Evolutionary conservation across 179 eudicot genomes (phyloP), one percentile per base, ranked within the genome.

Genomic region (Spinacia oleracea): DNA sequence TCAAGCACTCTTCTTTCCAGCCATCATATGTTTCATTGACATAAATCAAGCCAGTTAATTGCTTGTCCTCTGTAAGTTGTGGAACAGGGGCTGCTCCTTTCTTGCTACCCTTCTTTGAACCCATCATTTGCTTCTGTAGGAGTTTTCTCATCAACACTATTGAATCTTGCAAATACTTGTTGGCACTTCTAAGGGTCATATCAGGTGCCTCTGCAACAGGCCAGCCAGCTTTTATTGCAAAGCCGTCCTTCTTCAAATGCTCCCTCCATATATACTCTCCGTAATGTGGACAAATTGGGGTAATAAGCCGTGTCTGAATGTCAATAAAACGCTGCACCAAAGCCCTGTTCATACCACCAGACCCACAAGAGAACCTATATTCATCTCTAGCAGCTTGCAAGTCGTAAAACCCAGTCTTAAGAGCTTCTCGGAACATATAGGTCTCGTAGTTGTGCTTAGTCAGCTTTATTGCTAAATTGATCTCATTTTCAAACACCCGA

Each of bases 241-340:
- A 92, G 5, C 97, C 98, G 25, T 88, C 91, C 80, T 92, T 91
- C 78, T 86, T 91, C 87, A 94, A 80, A 50, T 92, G 85, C 73
- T 85, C 90, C 84, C 78, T 89, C 98, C 96, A 94, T 31, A 91
- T 91, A 79, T 85, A 84, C 83, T 94, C 96, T 10, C 85, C 90
- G 58, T 91, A 92, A 69, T 94, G 98, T 1, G 96, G 97, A 84
- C 97, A 94, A 56, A 92, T 89, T 27, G 98, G 96, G 65, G 98
- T 81, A 40, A 94, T 81, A 59, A 94, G 91, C 55, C 96, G 85
- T 25, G 98, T 92, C 81, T 92, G 93, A 70, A 91, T 81, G 81
- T 92, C 97, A 96, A 94, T 91, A 74, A 94, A 94, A 55, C 84
- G 82, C 89, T 84, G 85, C 31, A 90, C 76, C 62, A 92, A 80